Base-by-base conservation (phyloP, 495 filamentous ascomycete species). In the Astrocystis sublimbata region DNA sequence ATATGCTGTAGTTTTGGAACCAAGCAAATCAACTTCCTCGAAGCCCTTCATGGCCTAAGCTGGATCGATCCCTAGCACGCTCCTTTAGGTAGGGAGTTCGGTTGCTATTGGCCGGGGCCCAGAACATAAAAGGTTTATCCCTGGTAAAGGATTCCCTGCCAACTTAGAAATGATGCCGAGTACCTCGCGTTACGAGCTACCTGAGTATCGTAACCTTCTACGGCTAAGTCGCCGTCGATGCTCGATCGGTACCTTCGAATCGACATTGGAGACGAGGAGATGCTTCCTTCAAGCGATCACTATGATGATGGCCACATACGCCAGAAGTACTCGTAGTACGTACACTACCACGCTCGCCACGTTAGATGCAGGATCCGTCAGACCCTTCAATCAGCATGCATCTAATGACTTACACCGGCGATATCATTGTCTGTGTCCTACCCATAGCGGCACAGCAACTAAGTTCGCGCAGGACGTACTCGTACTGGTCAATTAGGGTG, bases 351-450 rank as follows among this genome's bases (percentile, higher is more conserved):
- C n/a, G n/a, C n/a, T n/a, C n/a, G n/a, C n/a, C n/a, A 17, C 24
- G 28, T 19, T 46, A 31, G 38, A 26, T 52, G 47, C 58, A 61
- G 58, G 28, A 33, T 36, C 47, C 45, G 23, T 17, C 49, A 26
- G 30, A 45, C 47, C 36, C 13, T 61, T 61, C 53, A 24, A 61
- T 53, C 58, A 28, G 53, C 58, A 19, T 61, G 58, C 58, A 61
- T 61, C 17, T 36, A 47, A 49, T 47, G n/a, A 53, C 53, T 43
- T 17, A 33, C 54, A 24, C 40, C 54, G 54, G 54, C 40, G 54
- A 43, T 33, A 57, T 35, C 40, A 33, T 43, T 40, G 17, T 45
- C 54, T 26, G 33, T 26, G 10, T 24, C 51, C 51, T 54, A 19
- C 23, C 23, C 38, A 30, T n/a, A 53, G 46, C 47, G 58, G 47